Evolutionary conservation across 768 basidiomycete species (phyloP), one percentile per base, ranked within the genome.

Genomic region (Mycena rebaudengoi): DNA sequence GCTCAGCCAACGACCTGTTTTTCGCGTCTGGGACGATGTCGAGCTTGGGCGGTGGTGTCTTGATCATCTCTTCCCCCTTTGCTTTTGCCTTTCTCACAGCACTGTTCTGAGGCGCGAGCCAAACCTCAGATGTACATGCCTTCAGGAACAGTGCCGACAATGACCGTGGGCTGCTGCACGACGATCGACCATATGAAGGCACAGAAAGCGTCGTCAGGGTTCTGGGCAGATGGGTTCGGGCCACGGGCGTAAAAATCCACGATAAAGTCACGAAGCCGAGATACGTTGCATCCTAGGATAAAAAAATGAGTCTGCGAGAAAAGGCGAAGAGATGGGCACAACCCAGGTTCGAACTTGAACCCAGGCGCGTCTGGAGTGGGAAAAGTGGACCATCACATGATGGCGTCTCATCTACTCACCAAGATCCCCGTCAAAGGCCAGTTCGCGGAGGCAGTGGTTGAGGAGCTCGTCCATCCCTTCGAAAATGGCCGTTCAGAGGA

Each of bases 381-480:
- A 71, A 59, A 65, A 72, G 64, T 70, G 78, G 59, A 65, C 49
- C 52, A 75, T 77, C 77, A 76, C 73, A 75, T 78, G 75, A 75
- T 74, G 61, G 60, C 39, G 55, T n/a, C n/a, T n/a, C n/a, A n/a
- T n/a, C n/a, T 58, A 85, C 91, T 81, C 75, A 96, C 95, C 95
- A 41, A 94, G 82, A 74, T 96, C 93, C 6, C 95, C 95, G 70
- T 96, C 94, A 76, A 95, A 96, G 6, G 95, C 88, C 29, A 97
- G 82, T 75, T 97, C 94, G 37, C 91, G 89, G 33, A 95, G 83
- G 72, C 91, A 91, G 73, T 94, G 90, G 71, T 90, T 89, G 37
- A 96, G 79, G 43, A 97, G 87, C 71, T 94, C 90, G 73, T 96
- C 95, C 91, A 96, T 95, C n/a, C n/a, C n/a, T n/a, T n/a, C n/a